Evolutionary conservation across 192 early-diverging fungal species (phyloP), one percentile per base, ranked within the genome.

Genomic region (Coemansia sp.): DNA sequence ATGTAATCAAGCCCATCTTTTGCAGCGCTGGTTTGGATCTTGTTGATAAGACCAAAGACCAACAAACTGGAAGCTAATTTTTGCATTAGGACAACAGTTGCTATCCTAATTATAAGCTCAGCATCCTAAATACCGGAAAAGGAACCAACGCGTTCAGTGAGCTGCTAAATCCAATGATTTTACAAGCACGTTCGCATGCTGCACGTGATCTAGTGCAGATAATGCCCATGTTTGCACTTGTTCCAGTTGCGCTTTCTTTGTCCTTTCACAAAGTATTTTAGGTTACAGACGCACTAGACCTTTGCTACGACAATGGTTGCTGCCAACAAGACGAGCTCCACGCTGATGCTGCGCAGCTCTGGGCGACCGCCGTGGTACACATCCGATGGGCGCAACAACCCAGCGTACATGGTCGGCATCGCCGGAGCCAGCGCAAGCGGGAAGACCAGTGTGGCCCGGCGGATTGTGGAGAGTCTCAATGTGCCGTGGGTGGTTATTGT

Each of bases 401-500:
- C 84, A 12, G 81, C 84, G 22, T 92, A 91, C 65, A 74, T 92
- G 29, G 85, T 92, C 38, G 89, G 89, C 53, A 84, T 92, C 57
- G 91, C 88, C 59, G 91, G 91, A 77, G 91, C 88, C 53, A 92
- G 89, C 82, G 89, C 89, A 39, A 92, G 91, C 78, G 91, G 91
- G 45, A 92, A 92, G 73, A 92, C 91, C 43, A 89, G 89, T 79
- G 89, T 92, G 25, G 84, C 91, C 2, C 82, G 87, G 57, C 76
- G 87, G 49, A 91, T 92, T 57, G 82, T 89, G 50, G 88, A 90
- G 60, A 87, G 83, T 54, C 64, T 92, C 49, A 87, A 89, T 59
- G 88, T 89, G 1, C 91, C 89, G 21, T 92, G 91, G 92, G 93
- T 96, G 1, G 90, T 93, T 7, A 84, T 97, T 41, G 54, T 98